Conservation (phyloP, 148 eudicot genomes). For the Spergularia bocconei region DNA sequence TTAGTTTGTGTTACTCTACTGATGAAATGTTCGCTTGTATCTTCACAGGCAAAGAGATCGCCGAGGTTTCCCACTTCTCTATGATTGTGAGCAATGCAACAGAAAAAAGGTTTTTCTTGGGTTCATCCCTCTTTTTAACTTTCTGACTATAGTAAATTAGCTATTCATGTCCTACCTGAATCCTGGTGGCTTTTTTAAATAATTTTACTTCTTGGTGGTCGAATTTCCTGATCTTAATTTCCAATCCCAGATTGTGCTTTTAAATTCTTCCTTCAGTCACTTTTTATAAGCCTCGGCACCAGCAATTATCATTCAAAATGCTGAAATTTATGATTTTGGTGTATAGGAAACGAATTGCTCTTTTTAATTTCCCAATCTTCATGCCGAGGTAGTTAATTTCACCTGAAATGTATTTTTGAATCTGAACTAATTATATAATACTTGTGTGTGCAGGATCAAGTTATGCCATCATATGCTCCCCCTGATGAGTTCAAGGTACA, state of each 20-base stretch:
- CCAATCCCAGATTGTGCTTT: no score
- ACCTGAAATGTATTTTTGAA: not conserved
- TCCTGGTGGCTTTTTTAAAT: not conserved
- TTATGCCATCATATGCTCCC: slow-evolving; percentile 22
- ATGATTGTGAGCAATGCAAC: slow-evolving; percentile 67
- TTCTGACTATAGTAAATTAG: slow-evolving; percentile 2
- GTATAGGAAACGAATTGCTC: no score
- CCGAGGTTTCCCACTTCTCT: slow-evolving; percentile 36
- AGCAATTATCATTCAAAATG: no score
- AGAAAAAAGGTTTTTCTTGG: slow-evolving; percentile 45
- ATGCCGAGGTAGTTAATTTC: not conserved
- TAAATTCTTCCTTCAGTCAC: not conserved
- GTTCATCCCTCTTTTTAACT: slow-evolving; percentile 1
- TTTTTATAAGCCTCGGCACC: not conserved
- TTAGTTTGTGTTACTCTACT: slow-evolving; percentile 8
- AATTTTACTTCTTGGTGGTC: not conserved
- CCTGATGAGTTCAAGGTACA: slow-evolving; percentile 59
- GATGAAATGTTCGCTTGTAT: slow-evolving; percentile 1
- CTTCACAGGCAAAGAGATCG: slow-evolving; percentile 44
- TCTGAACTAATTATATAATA: slow-evolving; percentile 7
- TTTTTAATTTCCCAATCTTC: not conserved
- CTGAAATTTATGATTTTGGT: no score
- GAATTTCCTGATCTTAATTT: not conserved
- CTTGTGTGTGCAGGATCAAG: slow-evolving; percentile 45
- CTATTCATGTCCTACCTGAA: slow-evolving; percentile 2